phyloP scores from a whole-genome alignment of 2,329 filamentous ascomycete genomes.

The Penicillium sp. region DNA sequence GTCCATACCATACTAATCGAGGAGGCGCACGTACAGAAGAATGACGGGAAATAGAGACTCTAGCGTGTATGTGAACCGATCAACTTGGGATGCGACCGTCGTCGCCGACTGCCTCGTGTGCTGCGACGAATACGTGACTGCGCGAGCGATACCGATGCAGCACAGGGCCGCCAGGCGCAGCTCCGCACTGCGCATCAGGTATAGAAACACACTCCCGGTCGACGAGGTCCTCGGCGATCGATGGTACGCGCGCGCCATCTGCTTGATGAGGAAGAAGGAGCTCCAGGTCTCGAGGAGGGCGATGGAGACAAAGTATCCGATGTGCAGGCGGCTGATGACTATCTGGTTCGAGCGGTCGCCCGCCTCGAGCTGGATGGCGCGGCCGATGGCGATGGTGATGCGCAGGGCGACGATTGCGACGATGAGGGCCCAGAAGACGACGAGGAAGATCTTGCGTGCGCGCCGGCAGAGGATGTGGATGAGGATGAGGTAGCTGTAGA shows the following conservation, averaged over 20 bases:
- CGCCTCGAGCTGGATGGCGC: background rate
- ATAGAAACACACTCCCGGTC: slow-evolving; percentile 4
- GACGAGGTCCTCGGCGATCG: background rate
- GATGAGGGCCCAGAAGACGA: slow-evolving; percentile 21
- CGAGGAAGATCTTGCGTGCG: slow-evolving; percentile 8
- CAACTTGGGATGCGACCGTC: slow-evolving; percentile 10
- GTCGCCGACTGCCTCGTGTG: slow-evolving; percentile 14
- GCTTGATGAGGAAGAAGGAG: slow-evolving; percentile 20
- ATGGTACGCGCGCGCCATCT: slow-evolving; percentile 11
- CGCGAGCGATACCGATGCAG: slow-evolving; percentile 17
- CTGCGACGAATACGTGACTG: slow-evolving; percentile 18
- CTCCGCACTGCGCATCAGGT: slow-evolving; percentile 17
- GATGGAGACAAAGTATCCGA: slow-evolving; percentile 21
- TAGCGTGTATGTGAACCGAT: slow-evolving; percentile 18
- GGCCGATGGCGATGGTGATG: slow-evolving; percentile 3
- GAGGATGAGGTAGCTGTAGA: slow-evolving; percentile 23
- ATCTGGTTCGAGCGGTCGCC: background rate
- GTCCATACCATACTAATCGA: background rate
- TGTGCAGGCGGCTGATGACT: slow-evolving; percentile 15
- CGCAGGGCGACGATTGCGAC: slow-evolving; percentile 9
- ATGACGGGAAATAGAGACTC: slow-evolving; percentile 18
- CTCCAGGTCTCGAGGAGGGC: slow-evolving; percentile 21
- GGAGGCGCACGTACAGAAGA: background rate
- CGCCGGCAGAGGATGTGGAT: slow-evolving; percentile 9
- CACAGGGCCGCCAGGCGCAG: slow-evolving; percentile 18